A percentile compares a stretch with the other conserved stretches of the same genome.
phyloP scores from a whole-genome alignment of 139 green algal species.

The Chlorella sorokiniana region DNA sequence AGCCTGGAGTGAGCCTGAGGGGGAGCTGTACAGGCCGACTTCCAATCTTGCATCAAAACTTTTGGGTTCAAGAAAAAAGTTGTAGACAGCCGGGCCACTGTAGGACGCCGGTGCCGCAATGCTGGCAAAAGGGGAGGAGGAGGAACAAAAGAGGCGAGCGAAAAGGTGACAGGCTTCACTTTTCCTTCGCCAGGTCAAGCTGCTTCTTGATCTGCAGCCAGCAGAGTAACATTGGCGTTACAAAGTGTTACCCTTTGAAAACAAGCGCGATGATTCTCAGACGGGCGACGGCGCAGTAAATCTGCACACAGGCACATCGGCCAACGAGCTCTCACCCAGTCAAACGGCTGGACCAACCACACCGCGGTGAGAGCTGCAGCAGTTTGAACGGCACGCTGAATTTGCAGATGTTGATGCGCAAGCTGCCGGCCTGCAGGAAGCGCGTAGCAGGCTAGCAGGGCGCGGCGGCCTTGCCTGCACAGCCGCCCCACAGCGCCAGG shows the following conservation, averaged over 20 bases:
- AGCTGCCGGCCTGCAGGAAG: not conserved
- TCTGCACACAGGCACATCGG: not conserved
- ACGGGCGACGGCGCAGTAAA: no score
- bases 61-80: no score
- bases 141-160: not conserved
- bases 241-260: not conserved
- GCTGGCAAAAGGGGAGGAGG: not conserved
- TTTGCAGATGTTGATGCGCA: slow-evolving; percentile 8
- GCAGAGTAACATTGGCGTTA: not conserved
- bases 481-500: slow-evolving; percentile 27
- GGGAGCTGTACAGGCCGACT: not conserved
- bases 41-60: no score
- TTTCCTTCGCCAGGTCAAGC: not conserved
- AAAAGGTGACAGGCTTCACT: no score
- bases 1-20: slow-evolving; percentile 36
- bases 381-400: no score
- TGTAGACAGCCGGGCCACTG: no score
- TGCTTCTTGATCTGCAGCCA: slow-evolving; percentile 29
- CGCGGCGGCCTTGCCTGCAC: not conserved
- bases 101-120: not conserved
- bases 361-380: slow-evolving; percentile 26
- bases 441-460: not conserved
- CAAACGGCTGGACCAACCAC: slow-evolving; percentile 41
- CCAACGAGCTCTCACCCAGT: slow-evolving; percentile 9
- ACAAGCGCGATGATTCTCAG: not conserved